Base-by-base conservation (phyloP, 176 grass and related monocot genomes). In the Phoenix dactylifera region DNA sequence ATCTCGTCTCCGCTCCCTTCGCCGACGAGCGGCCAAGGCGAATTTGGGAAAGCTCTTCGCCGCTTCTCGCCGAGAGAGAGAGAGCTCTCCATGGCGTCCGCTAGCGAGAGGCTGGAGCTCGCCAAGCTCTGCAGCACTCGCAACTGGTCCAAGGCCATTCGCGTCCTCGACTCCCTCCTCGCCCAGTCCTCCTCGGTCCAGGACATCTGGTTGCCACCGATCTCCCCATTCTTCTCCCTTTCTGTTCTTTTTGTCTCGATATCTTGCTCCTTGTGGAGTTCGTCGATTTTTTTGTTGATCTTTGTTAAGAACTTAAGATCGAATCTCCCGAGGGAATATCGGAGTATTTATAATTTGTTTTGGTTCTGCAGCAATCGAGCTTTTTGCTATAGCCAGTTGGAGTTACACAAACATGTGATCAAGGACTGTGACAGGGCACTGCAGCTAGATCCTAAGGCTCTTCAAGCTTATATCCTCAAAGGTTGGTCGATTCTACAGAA, bases 111-210 rank as follows among this genome's bases (percentile, higher is more conserved):
- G 68, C 80, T 76, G 28, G 92, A 97, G 59, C 92, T 97, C 50
- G 87, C 81, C 57, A 77, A 75, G 72, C 76, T 88, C 73, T 91
- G 93, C 57, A 84, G 84, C 49, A 44, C 68, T 0, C 84, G 87
- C 24, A 92, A 92, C 76, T 98, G 93, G 93, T 97, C 93, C 70
- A 98, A 92, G 77, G 87, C 93, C 78, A 98, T 98, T 58, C 82
- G 84, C 70, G 68, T 98, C 54, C 79, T 98, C 18, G 84, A 98
- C 55, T 75, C 84, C 22, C 66, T 86, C 70, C 78, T 98, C 63
- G 69, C 70, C 32, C 50, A 55, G 17, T 88, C 87, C 19, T 85
- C 74, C 66, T 97, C 87, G 59, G 80, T 92, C 77, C 87, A 98
- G 70, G 87, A 92, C 73, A 83, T 98, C 80, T 98, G 84, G 93